Base-by-base conservation (phyloP, 1,284 basidiomycete species). In the Earliella scabrosa region DNA sequence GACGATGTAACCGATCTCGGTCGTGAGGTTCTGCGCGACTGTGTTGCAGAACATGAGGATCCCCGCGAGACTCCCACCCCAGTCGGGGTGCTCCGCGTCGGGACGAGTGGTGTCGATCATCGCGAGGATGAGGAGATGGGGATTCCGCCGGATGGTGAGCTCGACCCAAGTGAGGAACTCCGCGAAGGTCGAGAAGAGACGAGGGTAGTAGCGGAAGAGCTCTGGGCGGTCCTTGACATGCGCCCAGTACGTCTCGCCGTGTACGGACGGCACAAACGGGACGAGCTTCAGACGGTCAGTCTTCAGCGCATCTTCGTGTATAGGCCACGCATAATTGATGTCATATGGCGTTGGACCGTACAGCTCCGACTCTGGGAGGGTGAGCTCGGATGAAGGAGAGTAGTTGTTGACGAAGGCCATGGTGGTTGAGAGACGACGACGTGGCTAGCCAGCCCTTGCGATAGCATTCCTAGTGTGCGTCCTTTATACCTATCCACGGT, bases 1-100 rank as follows among this genome's bases (percentile, higher is more conserved):
- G 50, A 85, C 66, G 16, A 83, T 70, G 47, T 70, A 79, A 1
- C 78, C 82, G 51, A 87, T 77, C 63, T 88, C 84, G 4, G 77
- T 78, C 44, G 58, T 58, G n/a, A 83, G 73, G 56, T 80, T 65
- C 2, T 24, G 44, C 8, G 74, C 56, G 4, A 73, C 51, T 10
- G 65, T 62, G 53, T 62, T 64, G 36, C 63, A 48, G 45, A 71
- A 56, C 18, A 59, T 67, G 47, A 72, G 60, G 21, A 66, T 29
- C 9, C 70, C 71, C 9, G 71, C 68, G 51, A 71, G 41, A 46
- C 55, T 55, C 20, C 65, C 63, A 45, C 52, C 62, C 50, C 56
- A 52, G n/a, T 45, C 54, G 1, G 59, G 54, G 26, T 55, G 59
- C 47, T 40, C 56, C 14, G 56, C 45, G 51, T 66, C 65, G 3